phyloP scores from a whole-genome alignment of 176 grass and related monocot species.

The Areca catechu region DNA sequence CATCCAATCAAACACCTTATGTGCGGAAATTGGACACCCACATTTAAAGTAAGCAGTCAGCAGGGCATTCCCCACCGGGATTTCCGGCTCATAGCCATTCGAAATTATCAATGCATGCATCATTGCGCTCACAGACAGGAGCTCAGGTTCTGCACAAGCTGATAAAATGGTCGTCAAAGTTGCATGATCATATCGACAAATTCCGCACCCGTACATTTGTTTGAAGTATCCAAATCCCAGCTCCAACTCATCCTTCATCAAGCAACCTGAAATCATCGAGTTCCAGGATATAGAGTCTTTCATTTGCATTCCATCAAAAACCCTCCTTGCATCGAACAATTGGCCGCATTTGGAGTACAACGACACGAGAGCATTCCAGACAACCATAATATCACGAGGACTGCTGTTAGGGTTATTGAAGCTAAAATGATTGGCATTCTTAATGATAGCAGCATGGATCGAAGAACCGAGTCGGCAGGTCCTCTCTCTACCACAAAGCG shows the following conservation, averaged over 20 bases:
- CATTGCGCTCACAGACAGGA: constrained; percentile 24
- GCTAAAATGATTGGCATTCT: constrained; percentile 28
- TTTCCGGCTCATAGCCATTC: constrained; percentile 27
- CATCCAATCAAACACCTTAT: constrained; percentile 41
- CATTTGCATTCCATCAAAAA: constrained; percentile 68
- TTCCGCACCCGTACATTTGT: constrained; percentile 31
- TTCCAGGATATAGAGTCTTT: constrained; percentile 86
- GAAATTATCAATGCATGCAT: constrained; percentile 37
- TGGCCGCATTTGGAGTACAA: constrained; percentile 57
- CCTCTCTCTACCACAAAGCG: constrained; percentile 42
- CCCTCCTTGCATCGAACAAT: constrained; percentile 27
- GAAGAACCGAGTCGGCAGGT: constrained; percentile 47
- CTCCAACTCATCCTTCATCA: constrained; percentile 8
- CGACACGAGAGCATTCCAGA: constrained; percentile 64
- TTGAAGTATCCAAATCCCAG: constrained; percentile 37
- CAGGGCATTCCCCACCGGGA: constrained; percentile 55
- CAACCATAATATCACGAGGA: constrained; percentile 24
- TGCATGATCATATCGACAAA: constrained; percentile 29
- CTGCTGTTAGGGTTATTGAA: not conserved
- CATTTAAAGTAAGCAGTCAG: constrained; percentile 55
- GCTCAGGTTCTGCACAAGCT: constrained; percentile 24
- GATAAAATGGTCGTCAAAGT: constrained; percentile 66
- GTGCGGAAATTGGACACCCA: constrained; percentile 23
- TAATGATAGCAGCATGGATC: constrained; percentile 52
- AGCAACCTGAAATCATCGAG: constrained; percentile 42